Percentiles rank a stretch among this genome's conserved stretches.
These are phyloP conservation scores for Saccharomycopsis olivae DNA, from an alignment of 805 yeast species.

Conservation along the genomic window DNA sequence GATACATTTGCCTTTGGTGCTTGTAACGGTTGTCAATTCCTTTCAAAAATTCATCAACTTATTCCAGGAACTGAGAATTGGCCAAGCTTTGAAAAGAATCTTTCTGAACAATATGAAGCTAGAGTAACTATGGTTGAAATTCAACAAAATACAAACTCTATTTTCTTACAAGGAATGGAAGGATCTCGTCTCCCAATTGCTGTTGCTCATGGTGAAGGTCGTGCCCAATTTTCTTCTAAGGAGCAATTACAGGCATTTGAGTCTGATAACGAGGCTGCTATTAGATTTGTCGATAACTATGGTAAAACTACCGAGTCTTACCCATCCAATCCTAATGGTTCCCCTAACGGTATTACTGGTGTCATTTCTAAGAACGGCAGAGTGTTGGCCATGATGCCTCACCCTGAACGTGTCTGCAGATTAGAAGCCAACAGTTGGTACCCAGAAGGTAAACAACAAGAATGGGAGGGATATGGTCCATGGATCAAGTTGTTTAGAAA, in stretches of 20 bases:
- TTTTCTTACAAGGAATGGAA: constrained; percentile 82
- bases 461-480: constrained; percentile 83
- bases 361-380: constrained; percentile 84
- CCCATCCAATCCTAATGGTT: constrained; percentile 96
- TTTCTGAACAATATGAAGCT: constrained; percentile 92
- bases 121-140: constrained; percentile 86
- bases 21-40: constrained; percentile 97
- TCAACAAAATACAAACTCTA: constrained; percentile 38
- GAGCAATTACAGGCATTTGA: constrained; percentile 39
- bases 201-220: constrained; percentile 98
- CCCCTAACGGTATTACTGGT: constrained; percentile 90
- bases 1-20: constrained; percentile 98
- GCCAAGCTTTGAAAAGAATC: constrained; percentile 91
- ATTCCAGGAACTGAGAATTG: constrained; percentile 93
- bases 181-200: constrained; percentile 94
- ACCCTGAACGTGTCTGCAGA: constrained; percentile 91
- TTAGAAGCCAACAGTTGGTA: constrained; percentile 87
- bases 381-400: constrained; percentile 98
- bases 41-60: constrained; percentile 72
- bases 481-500: constrained; percentile 90
- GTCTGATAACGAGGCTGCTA: constrained; percentile 44
- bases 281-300: constrained; percentile 84
- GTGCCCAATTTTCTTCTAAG: constrained; percentile 55
- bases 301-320: constrained; percentile 74
- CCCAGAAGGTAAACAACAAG: constrained; percentile 42